Base-by-base conservation (phyloP, 306 rosid species). In the Pachyrhizus erosus region DNA sequence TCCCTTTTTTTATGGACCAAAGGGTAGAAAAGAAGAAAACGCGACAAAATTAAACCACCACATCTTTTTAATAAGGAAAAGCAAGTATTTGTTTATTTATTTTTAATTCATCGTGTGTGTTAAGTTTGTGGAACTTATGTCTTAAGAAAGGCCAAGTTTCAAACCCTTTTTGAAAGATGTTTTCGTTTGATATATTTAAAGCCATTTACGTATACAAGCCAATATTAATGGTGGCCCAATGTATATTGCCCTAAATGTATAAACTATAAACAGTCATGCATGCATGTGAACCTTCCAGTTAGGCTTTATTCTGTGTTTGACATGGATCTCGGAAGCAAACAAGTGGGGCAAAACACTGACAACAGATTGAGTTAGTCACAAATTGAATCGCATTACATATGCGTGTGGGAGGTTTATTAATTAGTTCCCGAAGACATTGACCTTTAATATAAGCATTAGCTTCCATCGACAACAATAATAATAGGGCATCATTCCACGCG, bases 231-330 rank as follows among this genome's bases (percentile, higher is more conserved):
- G 27, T 66, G 72, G 1, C 39, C 49, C 9, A 34, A 39, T 9
- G 71, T 66, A 17, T 34, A 37, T 18, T 37, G 26, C 9, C 46
- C 52, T 21, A 11, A 0, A 12, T 11, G 21, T 39, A 20, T 40
- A 4, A 37, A 20, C 13, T 39, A 39, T 18, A 1, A 39, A 39
- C 13, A 23, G 75, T 43, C 5, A 43, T 43, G 39, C 5, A 43
- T 43, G 39, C 23, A 42, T 70, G 75, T 70, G 75, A 70, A 14
- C 18, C 75, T 40, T 20, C 13, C 24, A 33, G 70, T 62, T 62
- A 11, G 21, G 6, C 40, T 40, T 4, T 62, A 60, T n/a, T 15
- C 2, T 18, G 26, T 34, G 49, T 18, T 18, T 67, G 9, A 66
- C 48, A 37, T 2, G 13, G n/a, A 29, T 31, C 6, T 64, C 17